Evolutionary conservation across 2,329 filamentous ascomycete species (phyloP).

Genomic region (Aspergillus ochraceoroseus): DNA sequence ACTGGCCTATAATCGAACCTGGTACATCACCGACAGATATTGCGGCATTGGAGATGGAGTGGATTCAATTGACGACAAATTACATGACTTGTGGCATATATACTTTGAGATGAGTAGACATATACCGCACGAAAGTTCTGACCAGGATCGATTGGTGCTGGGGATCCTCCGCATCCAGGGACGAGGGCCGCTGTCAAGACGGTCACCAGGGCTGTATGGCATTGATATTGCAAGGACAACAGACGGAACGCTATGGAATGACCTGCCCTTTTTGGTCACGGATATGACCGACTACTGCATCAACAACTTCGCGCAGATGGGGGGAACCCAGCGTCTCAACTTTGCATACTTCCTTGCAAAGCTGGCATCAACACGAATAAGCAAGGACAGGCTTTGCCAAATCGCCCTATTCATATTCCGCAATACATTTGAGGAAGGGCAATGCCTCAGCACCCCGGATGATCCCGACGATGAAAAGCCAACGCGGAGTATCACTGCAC

Average conservation of each 20-base stretch:
- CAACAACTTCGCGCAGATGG: constrained; percentile 17
- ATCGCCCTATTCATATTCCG: constrained; percentile 22
- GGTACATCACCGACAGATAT: constrained; percentile 14
- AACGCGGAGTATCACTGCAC: neutral
- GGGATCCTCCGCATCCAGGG: constrained; percentile 25
- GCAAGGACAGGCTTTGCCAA: constrained; percentile 22
- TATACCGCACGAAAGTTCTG: constrained; percentile 15
- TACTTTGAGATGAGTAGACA: constrained; percentile 22
- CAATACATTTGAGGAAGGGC: constrained; percentile 16
- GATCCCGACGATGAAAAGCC: constrained; percentile 19
- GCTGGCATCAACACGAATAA: constrained; percentile 22
- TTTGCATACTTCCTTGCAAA: constrained; percentile 24
- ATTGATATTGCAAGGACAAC: constrained; percentile 25
- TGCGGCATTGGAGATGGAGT: constrained; percentile 19
- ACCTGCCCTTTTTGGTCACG: constrained; percentile 21
- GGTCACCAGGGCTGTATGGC: constrained; percentile 11
- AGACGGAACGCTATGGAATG: constrained; percentile 25
- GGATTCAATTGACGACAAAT: constrained; percentile 16
- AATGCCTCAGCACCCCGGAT: constrained; percentile 14
- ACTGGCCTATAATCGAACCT: constrained; percentile 17
- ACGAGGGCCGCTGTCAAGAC: constrained; percentile 17
- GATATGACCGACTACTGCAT: constrained; percentile 25
- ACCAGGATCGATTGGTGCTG: constrained; percentile 23
- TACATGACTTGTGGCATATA: constrained; percentile 24
- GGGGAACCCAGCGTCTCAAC: constrained; percentile 19